phyloP scores from a whole-genome alignment of 2,329 filamentous ascomycete genomes.

The Nannizziopsis arthrosporioides region DNA sequence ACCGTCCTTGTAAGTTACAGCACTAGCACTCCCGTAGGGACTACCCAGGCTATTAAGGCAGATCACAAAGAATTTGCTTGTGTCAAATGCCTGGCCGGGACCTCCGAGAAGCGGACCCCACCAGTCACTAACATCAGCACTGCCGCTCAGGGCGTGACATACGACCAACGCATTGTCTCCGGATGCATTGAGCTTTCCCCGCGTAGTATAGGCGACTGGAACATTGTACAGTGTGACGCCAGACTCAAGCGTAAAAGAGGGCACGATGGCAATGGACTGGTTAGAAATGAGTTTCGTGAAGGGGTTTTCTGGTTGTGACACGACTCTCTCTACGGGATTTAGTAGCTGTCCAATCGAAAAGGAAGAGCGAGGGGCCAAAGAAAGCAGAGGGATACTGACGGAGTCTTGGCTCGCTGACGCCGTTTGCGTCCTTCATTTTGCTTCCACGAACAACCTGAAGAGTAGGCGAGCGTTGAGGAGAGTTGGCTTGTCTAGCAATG shows the following conservation, averaged over 20 bases:
- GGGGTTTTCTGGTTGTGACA: conserved; percentile 75
- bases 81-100: conserved; percentile 43
- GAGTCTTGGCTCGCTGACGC: conserved; percentile 9
- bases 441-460: neutral
- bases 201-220: conserved; percentile 53
- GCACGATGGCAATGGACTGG: conserved; percentile 75
- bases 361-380: neutral
- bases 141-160: conserved; percentile 44
- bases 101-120: conserved; percentile 45
- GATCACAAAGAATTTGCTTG: conserved; percentile 43
- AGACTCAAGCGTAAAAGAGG: conserved; percentile 84
- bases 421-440: conserved; percentile 9
- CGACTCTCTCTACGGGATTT: conserved; percentile 46
- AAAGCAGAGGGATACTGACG: conserved; percentile 13
- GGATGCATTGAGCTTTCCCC: conserved; percentile 45
- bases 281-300: conserved; percentile 77
- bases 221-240: conserved; percentile 71
- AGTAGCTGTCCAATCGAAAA: conserved; percentile 31
- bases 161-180: conserved; percentile 55
- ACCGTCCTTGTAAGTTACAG: conserved; percentile 69
- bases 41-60: conserved; percentile 46
- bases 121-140: conserved; percentile 46
- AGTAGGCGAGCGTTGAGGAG: neutral
- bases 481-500: too few species aligned
- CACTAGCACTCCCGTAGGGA: conserved; percentile 45